Evolutionary conservation across 352 stramenopile genomes (phyloP), one percentile per base, ranked within the genome.

Genomic region (Pythium myriotylum): DNA sequence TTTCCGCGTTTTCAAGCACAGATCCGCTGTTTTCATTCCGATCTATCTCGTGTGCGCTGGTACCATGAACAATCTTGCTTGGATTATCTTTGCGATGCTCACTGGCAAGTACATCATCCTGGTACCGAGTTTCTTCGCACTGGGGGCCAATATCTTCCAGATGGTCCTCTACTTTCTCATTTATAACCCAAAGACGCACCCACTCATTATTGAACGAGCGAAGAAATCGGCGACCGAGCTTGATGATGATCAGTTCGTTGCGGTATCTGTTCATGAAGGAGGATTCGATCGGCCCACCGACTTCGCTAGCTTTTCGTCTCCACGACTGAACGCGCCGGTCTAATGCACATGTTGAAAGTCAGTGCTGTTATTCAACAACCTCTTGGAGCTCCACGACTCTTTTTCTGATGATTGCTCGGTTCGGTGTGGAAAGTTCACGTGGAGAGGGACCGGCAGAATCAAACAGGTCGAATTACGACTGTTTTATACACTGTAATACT

Each of bases 71-170:
- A 84, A 84, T 62, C 58, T 59, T 9, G 65, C 79, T 46, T 84
- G 77, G 74, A 68, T 84, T 60, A 65, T 56, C 16, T 84, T 81
- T 68, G 70, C 74, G 22, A 50, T 65, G 14, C 63, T 85, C 50
- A 65, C 72, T n/a, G 47, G 58, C 9, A 65, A 85, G 27, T 79
- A 67, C 75, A 79, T 88, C 46, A 68, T 87, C 40, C 74, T 55
- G 26, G 40, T 52, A 19, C 53, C 40, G 2, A 43, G 41, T 10
- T 52, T 60, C 29, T 60, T 53, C 29, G 53, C 53, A 20, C n/a
- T 60, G 16, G 16, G n/a, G 40, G 41, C 24, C 41, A 52, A 52
- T 63, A 5, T 80, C 16, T 52, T 62, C 0, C 76, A 84, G 29
- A 50, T 84, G 17, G 55, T 64, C 0, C 66, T 84, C 22, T 84